Percentiles rank a stretch among this genome's conserved stretches.
Evolutionary conservation across 441 rosid species (phyloP).

Genomic region (Gossypium lobatum): DNA sequence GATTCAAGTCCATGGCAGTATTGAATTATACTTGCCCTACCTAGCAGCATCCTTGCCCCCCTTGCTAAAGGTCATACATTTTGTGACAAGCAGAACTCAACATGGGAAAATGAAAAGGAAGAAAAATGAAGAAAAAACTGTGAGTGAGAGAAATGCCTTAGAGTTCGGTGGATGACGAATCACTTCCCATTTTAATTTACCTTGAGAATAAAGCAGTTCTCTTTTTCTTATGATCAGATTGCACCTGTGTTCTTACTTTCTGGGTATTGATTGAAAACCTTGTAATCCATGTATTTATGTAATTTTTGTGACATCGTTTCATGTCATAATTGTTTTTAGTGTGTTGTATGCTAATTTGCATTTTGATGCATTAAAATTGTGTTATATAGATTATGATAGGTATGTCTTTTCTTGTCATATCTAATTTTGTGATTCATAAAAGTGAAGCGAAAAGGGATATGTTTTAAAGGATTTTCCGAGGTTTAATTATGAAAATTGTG

Average conservation of each 20-base stretch:
- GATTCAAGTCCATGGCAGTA: neutral
- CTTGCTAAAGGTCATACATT: neutral
- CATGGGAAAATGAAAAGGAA: neutral
- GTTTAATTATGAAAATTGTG: no score
- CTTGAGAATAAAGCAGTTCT: neutral
- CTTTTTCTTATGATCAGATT: neutral
- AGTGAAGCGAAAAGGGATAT: no score
- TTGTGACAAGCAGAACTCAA: neutral
- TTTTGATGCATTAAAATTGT: no score
- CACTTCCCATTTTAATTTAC: neutral
- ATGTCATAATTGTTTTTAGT: neutral
- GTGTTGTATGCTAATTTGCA: no score
- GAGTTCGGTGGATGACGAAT: neutral
- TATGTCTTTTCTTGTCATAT: neutral
- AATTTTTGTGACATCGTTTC: no score
- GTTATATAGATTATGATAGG: neutral
- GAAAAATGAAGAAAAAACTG: neutral
- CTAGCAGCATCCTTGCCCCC: conserved; percentile 12
- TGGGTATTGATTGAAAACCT: neutral
- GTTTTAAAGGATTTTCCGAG: no score
- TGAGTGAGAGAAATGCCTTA: neutral
- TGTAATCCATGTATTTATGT: neutral
- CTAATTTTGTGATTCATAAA: neutral
- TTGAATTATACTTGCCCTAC: conserved; percentile 5
- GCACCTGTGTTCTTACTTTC: neutral